Evolutionary conservation across 306 rosid species (phyloP).

Genomic region (Casuarina cunninghamiana): DNA sequence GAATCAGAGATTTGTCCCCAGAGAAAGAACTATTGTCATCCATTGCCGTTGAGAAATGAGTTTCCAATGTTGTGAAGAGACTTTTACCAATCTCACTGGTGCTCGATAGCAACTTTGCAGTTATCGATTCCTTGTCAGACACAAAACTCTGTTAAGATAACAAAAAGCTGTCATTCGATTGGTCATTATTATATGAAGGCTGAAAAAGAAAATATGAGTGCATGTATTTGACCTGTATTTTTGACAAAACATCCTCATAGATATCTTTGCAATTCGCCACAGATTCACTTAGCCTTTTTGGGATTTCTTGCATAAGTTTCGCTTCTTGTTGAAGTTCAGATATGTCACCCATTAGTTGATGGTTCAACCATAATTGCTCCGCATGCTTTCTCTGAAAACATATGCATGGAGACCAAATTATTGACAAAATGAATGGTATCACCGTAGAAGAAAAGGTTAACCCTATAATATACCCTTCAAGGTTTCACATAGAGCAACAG

Average conservation of each 20-base stretch:
- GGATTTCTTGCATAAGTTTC: conserved; percentile 45
- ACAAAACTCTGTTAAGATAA: conserved; percentile 47
- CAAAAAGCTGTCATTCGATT: conserved; percentile 20
- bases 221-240: conserved; percentile 53
- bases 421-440: background rate
- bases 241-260: conserved; percentile 62
- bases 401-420: conserved; percentile 12
- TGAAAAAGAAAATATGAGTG: conserved; percentile 17
- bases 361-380: conserved; percentile 46
- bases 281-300: conserved; percentile 49
- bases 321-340: conserved; percentile 59
- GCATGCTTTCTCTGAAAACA: conserved; percentile 59
- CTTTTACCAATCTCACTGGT: conserved; percentile 59
- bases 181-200: conserved; percentile 19
- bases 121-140: conserved; percentile 47
- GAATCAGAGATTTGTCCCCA: conserved; percentile 38
- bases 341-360: conserved; percentile 41
- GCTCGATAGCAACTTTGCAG: conserved; percentile 57
- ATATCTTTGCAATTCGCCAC: conserved; percentile 55
- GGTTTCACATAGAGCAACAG: background rate
- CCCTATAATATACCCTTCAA: background rate
- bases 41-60: conserved; percentile 41
- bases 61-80: conserved; percentile 64
- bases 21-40: conserved; percentile 33
- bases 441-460: background rate